phyloP scores from a whole-genome alignment of 1,139 yeast genomes.

The Geotrichum phurueaensis region DNA sequence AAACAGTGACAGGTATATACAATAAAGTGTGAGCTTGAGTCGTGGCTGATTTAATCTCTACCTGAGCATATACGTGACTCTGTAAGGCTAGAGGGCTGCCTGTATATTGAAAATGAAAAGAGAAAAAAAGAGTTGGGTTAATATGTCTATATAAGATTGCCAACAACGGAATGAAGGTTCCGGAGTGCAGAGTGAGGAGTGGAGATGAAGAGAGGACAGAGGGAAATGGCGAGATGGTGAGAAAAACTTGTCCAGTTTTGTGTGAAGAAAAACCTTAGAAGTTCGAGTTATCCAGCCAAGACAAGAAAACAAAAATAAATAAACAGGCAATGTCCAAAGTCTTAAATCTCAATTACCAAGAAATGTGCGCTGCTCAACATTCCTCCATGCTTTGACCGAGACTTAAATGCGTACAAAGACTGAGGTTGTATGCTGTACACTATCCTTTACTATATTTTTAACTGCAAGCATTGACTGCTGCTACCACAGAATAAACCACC shows the following conservation, averaged over 20 bases:
- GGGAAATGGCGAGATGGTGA: not conserved
- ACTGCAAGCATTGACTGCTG: not conserved
- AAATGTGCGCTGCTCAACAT: not conserved
- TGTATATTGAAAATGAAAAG: not conserved
- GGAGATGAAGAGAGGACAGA: not conserved
- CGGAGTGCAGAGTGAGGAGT: not conserved
- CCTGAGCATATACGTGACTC: not conserved
- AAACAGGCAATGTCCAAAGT: not conserved
- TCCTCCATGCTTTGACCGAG: not conserved
- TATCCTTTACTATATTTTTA: not conserved
- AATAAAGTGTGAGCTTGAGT: not conserved
- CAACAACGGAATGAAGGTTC: not conserved
- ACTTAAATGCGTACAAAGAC: not conserved
- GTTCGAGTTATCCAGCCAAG: not conserved
- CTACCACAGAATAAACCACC: not conserved
- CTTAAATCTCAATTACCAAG: not conserved
- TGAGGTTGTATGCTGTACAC: not conserved
- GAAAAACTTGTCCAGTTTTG: not conserved
- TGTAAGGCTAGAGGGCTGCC: not conserved
- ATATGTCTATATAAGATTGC: not conserved
- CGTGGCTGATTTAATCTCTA: not conserved
- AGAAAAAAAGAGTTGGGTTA: not conserved
- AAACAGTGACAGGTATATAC: not conserved
- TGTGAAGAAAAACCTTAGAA: not conserved
- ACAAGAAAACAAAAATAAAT: not conserved